A percentile compares a stretch with the other conserved stretches of the same genome.
phyloP scores from a whole-genome alignment of 2,329 filamentous ascomycete genomes.

The Microcyclospora tardicrescens region DNA sequence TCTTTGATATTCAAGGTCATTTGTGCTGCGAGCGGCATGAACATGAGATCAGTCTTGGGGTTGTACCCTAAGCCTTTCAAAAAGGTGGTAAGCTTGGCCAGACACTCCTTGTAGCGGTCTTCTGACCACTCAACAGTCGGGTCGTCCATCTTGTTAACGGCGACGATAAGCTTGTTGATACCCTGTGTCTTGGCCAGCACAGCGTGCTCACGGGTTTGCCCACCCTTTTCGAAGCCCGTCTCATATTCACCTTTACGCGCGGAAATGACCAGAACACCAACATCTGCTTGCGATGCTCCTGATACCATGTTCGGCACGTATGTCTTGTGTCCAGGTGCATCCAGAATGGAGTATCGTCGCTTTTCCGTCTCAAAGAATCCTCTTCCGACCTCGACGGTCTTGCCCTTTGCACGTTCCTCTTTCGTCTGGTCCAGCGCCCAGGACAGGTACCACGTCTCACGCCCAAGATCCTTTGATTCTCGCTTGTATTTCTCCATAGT shows the following conservation, averaged over 20 bases:
- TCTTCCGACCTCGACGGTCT: constrained; percentile 93
- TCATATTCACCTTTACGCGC: constrained; percentile 98
- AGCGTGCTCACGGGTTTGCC: constrained; percentile 93
- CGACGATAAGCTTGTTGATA: constrained; percentile 90
- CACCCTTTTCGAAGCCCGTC: constrained; percentile 92
- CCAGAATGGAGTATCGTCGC: constrained; percentile 88
- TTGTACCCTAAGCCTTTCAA: constrained; percentile 90
- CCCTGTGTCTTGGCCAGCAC: constrained; percentile 97
- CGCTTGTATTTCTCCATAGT: constrained; percentile 97
- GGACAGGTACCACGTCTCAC: constrained; percentile 97
- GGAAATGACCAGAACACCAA: constrained; percentile 90
- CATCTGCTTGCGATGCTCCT: constrained; percentile 60
- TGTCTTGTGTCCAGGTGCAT: constrained; percentile 94
- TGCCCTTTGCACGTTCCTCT: constrained; percentile 90
- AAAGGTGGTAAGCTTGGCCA: constrained; percentile 73
- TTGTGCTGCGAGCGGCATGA: constrained; percentile 94
- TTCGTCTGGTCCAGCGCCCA: constrained; percentile 97
- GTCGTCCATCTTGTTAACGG: constrained; percentile 99
- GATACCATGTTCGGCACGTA: constrained; percentile 98
- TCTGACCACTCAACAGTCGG: constrained; percentile 92
- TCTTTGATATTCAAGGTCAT: constrained; percentile 77
- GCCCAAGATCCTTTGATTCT: constrained; percentile 89
- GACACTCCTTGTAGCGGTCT: constrained; percentile 85
- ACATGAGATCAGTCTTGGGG: constrained; percentile 80
- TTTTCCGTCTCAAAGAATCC: constrained; percentile 96